phyloP scores from a whole-genome alignment of 2,329 filamentous ascomycete genomes.

The Colletotrichum echinochloae region DNA sequence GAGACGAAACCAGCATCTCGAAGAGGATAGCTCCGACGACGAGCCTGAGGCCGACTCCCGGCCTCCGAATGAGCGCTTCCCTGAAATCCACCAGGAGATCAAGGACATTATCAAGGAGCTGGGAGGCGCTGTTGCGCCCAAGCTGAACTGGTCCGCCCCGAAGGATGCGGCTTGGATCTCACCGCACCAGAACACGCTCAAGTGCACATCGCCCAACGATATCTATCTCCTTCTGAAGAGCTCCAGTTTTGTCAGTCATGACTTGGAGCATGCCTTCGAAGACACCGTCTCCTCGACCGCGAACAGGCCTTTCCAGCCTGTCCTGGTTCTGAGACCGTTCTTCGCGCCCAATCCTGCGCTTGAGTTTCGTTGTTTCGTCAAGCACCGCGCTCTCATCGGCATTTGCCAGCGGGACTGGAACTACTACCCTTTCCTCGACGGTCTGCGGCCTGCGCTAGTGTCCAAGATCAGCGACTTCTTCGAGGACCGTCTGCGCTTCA shows the following conservation, averaged over 20 bases:
- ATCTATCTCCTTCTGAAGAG: constrained; percentile 95
- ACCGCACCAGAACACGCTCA: constrained; percentile 86
- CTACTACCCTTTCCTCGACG: constrained; percentile 83
- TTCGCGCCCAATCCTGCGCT: constrained; percentile 90
- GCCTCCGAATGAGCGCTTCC: constrained; percentile 69
- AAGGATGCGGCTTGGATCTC: constrained; percentile 97
- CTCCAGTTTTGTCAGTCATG: constrained; percentile 94
- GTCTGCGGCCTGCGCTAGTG: constrained; percentile 73
- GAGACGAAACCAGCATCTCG: constrained; percentile 45
- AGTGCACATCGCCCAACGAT: constrained; percentile 89
- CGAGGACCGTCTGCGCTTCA: constrained; percentile 75
- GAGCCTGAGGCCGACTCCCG: constrained; percentile 56
- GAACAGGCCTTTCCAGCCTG: constrained; percentile 70
- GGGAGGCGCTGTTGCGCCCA: constrained; percentile 88
- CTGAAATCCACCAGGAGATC: constrained; percentile 82
- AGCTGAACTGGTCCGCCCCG: constrained; percentile 96
- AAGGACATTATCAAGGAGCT: constrained; percentile 82
- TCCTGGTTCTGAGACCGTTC: constrained; percentile 88
- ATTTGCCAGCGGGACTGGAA: constrained; percentile 92
- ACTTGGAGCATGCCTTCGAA: constrained; percentile 93
- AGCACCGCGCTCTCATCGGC: constrained; percentile 81
- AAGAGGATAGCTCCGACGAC: constrained; percentile 62
- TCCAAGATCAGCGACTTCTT: constrained; percentile 83
- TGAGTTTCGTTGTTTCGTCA: constrained; percentile 96
- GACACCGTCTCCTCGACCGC: constrained; percentile 64